A percentile compares a stretch with the other conserved stretches of the same genome.
Conservation (phyloP, 1,284 basidiomycete genomes). For the Peniophora sp. region DNA sequence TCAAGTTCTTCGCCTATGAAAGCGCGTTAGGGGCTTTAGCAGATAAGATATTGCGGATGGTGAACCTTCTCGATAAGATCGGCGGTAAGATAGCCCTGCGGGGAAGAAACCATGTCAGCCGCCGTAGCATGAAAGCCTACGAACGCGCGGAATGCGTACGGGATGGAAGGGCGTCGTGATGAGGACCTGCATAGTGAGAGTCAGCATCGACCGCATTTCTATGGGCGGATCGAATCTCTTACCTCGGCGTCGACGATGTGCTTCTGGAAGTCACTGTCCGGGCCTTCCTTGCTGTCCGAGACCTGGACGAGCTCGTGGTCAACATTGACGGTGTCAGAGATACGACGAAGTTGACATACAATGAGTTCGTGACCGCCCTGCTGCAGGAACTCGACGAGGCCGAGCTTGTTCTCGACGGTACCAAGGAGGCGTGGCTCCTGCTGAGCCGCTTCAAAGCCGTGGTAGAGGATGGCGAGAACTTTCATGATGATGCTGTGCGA, state of each 20-base stretch:
- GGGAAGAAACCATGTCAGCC: neutral
- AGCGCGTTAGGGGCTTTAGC: slow-evolving; percentile 3
- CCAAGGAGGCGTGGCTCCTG: slow-evolving; percentile 84
- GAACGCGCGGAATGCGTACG: neutral
- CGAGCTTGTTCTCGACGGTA: slow-evolving; percentile 87
- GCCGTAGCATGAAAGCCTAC: neutral
- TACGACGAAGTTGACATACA: slow-evolving; percentile 27
- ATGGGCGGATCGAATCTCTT: slow-evolving; percentile 6
- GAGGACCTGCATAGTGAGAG: slow-evolving; percentile 43
- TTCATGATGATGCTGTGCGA: neutral
- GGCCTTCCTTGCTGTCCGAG: slow-evolving; percentile 83
- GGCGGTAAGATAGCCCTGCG: slow-evolving; percentile 64
- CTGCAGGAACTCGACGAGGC: slow-evolving; percentile 65
- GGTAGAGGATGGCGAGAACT: slow-evolving; percentile 77
- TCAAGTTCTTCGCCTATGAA: slow-evolving; percentile 73
- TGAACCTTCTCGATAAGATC: slow-evolving; percentile 62
- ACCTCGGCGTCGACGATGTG: slow-evolving; percentile 72
- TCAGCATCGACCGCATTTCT: neutral
- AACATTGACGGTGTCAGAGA: slow-evolving; percentile 3
- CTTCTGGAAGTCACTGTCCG: slow-evolving; percentile 82
- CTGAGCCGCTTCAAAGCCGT: slow-evolving; percentile 64
- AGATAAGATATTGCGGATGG: neutral
- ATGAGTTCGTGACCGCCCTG: slow-evolving; percentile 74
- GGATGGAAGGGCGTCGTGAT: slow-evolving; percentile 89
- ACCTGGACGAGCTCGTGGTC: slow-evolving; percentile 37